Base-by-base conservation (phyloP, 2,329 filamentous ascomycete species). In the Malbranchea cinnamomea region DNA sequence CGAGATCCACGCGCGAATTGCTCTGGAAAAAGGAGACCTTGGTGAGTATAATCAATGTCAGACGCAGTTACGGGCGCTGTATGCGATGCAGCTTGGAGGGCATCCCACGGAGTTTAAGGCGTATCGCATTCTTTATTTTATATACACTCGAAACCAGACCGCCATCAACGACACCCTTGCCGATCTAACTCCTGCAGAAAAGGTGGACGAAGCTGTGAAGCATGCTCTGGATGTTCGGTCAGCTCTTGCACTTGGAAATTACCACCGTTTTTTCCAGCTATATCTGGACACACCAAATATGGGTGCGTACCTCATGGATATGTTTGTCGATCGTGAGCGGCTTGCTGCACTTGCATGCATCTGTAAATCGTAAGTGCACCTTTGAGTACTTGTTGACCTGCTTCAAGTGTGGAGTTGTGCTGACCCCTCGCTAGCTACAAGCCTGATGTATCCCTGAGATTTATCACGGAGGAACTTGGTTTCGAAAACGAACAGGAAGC, bases 31-130 rank as follows among this genome's bases (percentile, higher is more conserved):
- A 70, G 84, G 81, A 61, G 89, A 98, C 67, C 73, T 95, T 65
- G 87, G 89, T 98, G 89, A 98, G 89, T 98, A 98, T 89, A 98
- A 98, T 66, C 89, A 98, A 70, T 98, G 89, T 60, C 89, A 98
- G 66, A 95, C 89, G 49, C 89, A 98, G 63, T 68, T 98, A 52
- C 82, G 83, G 57, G 83, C 79, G 42, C 65, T 98, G 48, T 95
- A 98, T 60, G 72, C 73, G 55, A 72, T 82, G 62, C 79, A 81
- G 43, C 64, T 93, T 53, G 82, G 82, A 51, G 89, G 87, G 48
- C 84, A 85, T 57, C 74, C 81, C 51, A 76, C 81, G 62, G 89
- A 98, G 60, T 98, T 98, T 63, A 89, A 89, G 71, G 89, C 87
- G 41, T 98, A 98, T 67, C 87, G 89, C 71, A 94, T 98, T 61